phyloP scores from a whole-genome alignment of 257 asterid genomes.

The Jacaranda copaia region DNA sequence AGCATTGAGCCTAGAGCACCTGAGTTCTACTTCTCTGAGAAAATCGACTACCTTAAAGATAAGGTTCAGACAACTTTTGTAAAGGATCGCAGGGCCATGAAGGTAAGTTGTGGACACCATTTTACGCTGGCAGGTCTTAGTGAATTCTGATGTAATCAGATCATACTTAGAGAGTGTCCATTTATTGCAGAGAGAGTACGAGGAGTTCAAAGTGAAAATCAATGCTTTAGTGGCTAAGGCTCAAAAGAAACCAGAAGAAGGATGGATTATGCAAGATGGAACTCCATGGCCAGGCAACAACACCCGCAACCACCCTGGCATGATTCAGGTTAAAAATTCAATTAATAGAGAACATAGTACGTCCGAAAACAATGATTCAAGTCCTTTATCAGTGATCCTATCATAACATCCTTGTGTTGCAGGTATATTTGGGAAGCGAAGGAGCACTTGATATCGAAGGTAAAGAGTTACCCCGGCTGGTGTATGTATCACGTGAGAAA shows the following conservation, averaged over 20 bases:
- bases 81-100: constrained; percentile 92
- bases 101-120: constrained; percentile 47
- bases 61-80: constrained; percentile 84
- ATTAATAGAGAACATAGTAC: neutral
- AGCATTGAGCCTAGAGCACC: constrained; percentile 84
- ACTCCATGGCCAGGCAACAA: constrained; percentile 94
- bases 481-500: constrained; percentile 87
- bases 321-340: constrained; percentile 69
- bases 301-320: constrained; percentile 89
- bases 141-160: constrained; percentile 11
- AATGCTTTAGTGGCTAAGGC: constrained; percentile 85
- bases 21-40: constrained; percentile 79
- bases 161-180: constrained; percentile 17
- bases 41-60: constrained; percentile 81
- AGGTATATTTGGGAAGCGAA: constrained; percentile 85
- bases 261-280: constrained; percentile 94
- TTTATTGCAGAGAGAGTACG: constrained; percentile 75
- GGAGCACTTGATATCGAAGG: constrained; percentile 95
- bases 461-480: constrained; percentile 79
- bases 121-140: neutral
- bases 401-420: constrained; percentile 22
- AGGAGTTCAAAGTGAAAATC: constrained; percentile 82
- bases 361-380: neutral
- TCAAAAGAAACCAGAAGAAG: constrained; percentile 90
- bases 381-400: neutral